A percentile compares a stretch with the other conserved stretches of the same genome.
These are phyloP conservation scores for Ilyonectria robusta DNA, from an alignment of 2,329 filamentous ascomycete genomes.

Conservation along the genomic window DNA sequence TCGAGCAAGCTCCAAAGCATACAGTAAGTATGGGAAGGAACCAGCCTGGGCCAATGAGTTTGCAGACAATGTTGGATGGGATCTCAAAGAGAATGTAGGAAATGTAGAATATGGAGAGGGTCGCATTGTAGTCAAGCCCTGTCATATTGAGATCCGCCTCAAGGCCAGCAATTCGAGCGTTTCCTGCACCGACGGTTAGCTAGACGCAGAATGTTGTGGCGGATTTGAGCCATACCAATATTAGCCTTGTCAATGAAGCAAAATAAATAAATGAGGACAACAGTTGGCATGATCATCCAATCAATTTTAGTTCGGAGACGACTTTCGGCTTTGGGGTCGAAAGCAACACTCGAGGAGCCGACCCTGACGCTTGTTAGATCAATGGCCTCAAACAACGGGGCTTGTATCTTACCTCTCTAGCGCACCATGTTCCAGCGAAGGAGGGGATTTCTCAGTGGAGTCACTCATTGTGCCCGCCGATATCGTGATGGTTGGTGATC, in stretches of 20 bases:
- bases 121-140: slow-evolving; percentile 72
- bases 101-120: slow-evolving; percentile 74
- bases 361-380: not conserved
- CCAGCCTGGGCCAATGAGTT: slow-evolving; percentile 74
- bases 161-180: slow-evolving; percentile 70
- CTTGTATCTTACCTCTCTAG: not conserved
- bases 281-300: slow-evolving; percentile 14
- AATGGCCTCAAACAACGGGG: not conserved
- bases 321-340: not conserved
- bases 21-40: slow-evolving; percentile 70
- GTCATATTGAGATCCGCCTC: slow-evolving; percentile 66
- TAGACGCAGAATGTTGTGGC: not conserved
- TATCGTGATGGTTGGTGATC: not conserved
- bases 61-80: slow-evolving; percentile 72
- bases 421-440: not conserved
- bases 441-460: not conserved
- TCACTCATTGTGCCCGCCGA: not conserved
- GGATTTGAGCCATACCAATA: slow-evolving; percentile 63
- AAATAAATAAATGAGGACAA: slow-evolving; percentile 48
- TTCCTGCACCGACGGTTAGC: not conserved
- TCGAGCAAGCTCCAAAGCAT: slow-evolving; percentile 68
- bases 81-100: slow-evolving; percentile 76
- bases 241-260: slow-evolving; percentile 81
- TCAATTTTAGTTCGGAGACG: slow-evolving; percentile 14
- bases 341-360: not conserved